Base-by-base conservation (phyloP, 2,329 filamentous ascomycete species). In the Stagonosporopsis cucurbitacearum region DNA sequence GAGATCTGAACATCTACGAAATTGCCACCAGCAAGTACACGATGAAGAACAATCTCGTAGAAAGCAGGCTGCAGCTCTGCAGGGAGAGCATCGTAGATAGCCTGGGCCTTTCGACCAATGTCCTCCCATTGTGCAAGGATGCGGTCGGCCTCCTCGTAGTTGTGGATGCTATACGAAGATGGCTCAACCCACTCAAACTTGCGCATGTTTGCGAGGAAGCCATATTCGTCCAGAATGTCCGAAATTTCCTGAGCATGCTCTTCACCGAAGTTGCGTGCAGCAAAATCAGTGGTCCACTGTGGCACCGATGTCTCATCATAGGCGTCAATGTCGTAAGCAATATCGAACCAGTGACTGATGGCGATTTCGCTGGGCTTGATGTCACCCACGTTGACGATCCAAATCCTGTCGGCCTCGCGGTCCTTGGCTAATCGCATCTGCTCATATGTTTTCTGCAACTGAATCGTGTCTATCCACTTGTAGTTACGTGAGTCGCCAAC, bases 331-430 rank as follows among this genome's bases (percentile, higher is more conserved):
- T 90, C 84, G 68, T 90, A 90, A 1, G 86, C 88, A 57, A 90
- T 79, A 60, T 89, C 86, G 59, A 90, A 77, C 75, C 86, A 89
- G 71, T 89, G 86, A 66, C 79, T 85, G 67, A 89, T 85, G 19
- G 87, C 86, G 15, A 89, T 79, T 75, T 89, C 85, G 42, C 86
- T 77, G 0, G 84, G 84, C 73, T 88, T 89, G 58, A 89, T 78
- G 65, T 89, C 86, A 36, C 86, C 86, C 19, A 88, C 84, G 59
- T 89, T 89, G 62, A 88, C 84, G 39, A 88, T 81, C 86, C 86
- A 89, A 58, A 89, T 86, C 17, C 82, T 78, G 59, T 83, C 79
- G 3, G 85, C 86, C 2, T 84, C 77, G 35, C 84, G 80, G 20
- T 84, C 78, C 51, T 86, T 83, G 1, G 87, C 83, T 5, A 87